Conservation (phyloP, 495 filamentous ascomycete genomes). For the Haplographium delicatum region DNA sequence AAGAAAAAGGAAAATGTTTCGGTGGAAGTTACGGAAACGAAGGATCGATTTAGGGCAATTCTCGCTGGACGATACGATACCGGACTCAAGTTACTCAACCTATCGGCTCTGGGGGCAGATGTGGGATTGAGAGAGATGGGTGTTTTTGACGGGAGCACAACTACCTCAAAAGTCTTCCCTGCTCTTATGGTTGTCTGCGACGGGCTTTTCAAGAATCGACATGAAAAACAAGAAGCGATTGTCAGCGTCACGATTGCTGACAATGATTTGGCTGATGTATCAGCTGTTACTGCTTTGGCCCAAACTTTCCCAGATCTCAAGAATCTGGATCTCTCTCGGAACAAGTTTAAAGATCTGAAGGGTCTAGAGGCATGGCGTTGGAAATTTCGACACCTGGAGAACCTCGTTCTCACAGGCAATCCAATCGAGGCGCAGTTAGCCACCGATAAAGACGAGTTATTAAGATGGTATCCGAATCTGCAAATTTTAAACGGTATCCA, state of each 20-base stretch:
- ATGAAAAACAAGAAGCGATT: constrained; percentile 66
- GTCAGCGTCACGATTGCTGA: constrained; percentile 69
- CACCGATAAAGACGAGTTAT: constrained; percentile 63
- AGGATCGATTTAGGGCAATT: constrained; percentile 44
- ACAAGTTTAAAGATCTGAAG: constrained; percentile 57
- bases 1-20: constrained; percentile 29
- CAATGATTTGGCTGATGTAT: constrained; percentile 67
- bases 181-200: constrained; percentile 81
- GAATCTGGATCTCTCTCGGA: constrained; percentile 78
- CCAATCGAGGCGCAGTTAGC: constrained; percentile 55
- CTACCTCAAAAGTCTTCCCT: constrained; percentile 83
- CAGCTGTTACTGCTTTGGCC: constrained; percentile 64
- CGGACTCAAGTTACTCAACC: constrained; percentile 66
- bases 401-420: constrained; percentile 71
- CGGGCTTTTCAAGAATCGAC: constrained; percentile 55
- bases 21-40: constrained; percentile 38
- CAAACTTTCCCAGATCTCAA: constrained; percentile 74
- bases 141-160: constrained; percentile 63
- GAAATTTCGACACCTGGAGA: constrained; percentile 71
- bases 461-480: constrained; percentile 76
- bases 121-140: constrained; percentile 61
- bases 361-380: constrained; percentile 62
- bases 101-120: constrained; percentile 70
- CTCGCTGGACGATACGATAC: constrained; percentile 68
- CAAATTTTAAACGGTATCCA: constrained; percentile 64